Evolutionary conservation across 768 basidiomycete genomes (phyloP).

Genomic region (Stropharia rugosoannulata): DNA sequence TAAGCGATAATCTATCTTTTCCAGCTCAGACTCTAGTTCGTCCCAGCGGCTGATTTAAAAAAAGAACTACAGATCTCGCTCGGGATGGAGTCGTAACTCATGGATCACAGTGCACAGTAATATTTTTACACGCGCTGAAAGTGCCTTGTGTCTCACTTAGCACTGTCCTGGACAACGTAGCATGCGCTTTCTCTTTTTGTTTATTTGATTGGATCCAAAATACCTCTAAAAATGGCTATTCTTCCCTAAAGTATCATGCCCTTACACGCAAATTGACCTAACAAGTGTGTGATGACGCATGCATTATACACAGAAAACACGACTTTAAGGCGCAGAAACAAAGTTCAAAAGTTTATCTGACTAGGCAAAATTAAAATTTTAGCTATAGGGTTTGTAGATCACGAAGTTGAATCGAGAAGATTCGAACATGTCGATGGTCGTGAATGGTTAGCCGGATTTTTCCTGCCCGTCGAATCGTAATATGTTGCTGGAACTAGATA

Average conservation of each 20-base stretch:
- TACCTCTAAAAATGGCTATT: background rate
- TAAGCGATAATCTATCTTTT: conserved; percentile 33
- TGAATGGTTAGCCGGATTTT: conserved; percentile 10
- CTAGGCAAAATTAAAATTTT: conserved; percentile 22
- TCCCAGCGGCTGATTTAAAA: conserved; percentile 17
- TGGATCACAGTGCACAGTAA: conserved; percentile 14
- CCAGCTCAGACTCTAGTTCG: conserved; percentile 19
- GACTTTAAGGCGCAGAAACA: background rate
- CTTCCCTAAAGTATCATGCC: background rate
- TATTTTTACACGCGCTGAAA: conserved; percentile 5
- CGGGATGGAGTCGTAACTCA: conserved; percentile 11
- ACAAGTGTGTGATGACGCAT: background rate
- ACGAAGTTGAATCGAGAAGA: conserved; percentile 5
- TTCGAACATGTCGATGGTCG: background rate
- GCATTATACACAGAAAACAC: background rate
- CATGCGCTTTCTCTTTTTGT: conserved; percentile 2
- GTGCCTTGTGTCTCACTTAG: background rate
- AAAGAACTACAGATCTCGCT: conserved; percentile 12
- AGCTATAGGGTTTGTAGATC: conserved; percentile 26
- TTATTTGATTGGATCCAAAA: background rate
- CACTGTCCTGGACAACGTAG: background rate
- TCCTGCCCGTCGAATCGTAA: conserved; percentile 9
- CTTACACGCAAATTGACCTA: background rate
- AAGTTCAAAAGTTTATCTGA: conserved; percentile 19
- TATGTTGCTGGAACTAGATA: conserved; percentile 5